Evolutionary conservation across 352 stramenopile genomes (phyloP).

Genomic region (Phytopythium cucurbitacearum): DNA sequence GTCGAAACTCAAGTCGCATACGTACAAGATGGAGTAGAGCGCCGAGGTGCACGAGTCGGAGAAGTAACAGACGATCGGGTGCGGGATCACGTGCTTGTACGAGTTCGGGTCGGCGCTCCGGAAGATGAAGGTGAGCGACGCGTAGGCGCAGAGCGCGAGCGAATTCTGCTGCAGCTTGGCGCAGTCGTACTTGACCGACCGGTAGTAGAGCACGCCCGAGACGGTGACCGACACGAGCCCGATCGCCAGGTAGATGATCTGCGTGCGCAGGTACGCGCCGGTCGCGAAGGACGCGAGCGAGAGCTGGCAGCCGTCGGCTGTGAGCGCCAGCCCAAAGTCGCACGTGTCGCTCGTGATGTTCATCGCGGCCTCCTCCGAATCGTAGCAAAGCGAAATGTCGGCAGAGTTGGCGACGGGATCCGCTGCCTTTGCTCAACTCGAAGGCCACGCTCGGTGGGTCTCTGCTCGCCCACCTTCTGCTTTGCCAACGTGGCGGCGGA

Average conservation of each 20-base stretch:
- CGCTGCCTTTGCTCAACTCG: not conserved
- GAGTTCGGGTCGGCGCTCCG: constrained; percentile 23
- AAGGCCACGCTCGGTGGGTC: no score
- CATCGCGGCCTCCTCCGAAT: constrained; percentile 2
- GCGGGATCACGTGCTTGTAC: constrained; percentile 26
- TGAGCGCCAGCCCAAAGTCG: constrained; percentile 19
- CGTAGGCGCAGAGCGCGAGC: constrained; percentile 26
- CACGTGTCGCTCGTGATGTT: constrained; percentile 25
- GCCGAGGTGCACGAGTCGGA: constrained; percentile 31
- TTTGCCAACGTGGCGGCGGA: no score
- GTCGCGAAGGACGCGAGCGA: constrained; percentile 17
- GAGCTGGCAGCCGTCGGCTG: constrained; percentile 13
- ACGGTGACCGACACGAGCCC: constrained; percentile 14
- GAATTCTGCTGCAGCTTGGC: constrained; percentile 21
- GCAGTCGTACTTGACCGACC: constrained; percentile 15
- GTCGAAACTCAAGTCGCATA: no score
- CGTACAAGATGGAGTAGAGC: constrained; percentile 35
- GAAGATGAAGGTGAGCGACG: constrained; percentile 25
- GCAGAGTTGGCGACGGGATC: not conserved
- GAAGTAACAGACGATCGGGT: constrained; percentile 16
- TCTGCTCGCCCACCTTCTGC: no score
- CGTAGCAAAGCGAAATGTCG: not conserved
- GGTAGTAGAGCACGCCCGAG: constrained; percentile 18
- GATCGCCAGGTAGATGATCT: constrained; percentile 22
- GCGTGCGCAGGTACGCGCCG: constrained; percentile 15